Evolutionary conservation across 2,329 filamentous ascomycete species (phyloP).

Genomic region (Capronia epimyces): DNA sequence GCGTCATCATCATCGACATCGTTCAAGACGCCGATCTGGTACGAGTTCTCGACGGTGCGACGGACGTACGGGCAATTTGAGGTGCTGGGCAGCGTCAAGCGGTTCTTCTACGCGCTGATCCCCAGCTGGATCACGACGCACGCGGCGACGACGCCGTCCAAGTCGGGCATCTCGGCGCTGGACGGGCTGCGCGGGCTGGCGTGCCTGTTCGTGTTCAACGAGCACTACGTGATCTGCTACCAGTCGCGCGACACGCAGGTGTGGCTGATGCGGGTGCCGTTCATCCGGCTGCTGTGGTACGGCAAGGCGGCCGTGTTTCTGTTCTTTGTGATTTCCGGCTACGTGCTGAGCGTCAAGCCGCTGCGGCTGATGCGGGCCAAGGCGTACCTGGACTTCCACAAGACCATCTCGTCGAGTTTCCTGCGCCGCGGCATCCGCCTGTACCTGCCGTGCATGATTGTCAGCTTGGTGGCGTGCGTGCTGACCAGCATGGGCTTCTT

Average conservation of each 20-base stretch:
- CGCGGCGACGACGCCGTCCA: constrained; percentile 6
- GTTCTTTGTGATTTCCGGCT: constrained; percentile 47
- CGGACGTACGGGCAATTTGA: constrained; percentile 2
- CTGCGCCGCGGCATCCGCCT: constrained; percentile 41
- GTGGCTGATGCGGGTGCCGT: constrained; percentile 14
- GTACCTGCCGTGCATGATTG: constrained; percentile 40
- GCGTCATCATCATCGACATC: background rate
- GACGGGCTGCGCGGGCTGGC: constrained; percentile 42
- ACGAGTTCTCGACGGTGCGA: background rate
- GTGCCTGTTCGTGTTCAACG: constrained; percentile 27
- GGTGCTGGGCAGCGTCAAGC: constrained; percentile 1
- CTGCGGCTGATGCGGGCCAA: constrained; percentile 36
- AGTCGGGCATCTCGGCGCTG: constrained; percentile 25
- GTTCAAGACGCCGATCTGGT: background rate
- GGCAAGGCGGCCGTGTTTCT: constrained; percentile 35
- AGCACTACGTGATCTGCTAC: constrained; percentile 21
- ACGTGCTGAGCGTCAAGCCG: constrained; percentile 43
- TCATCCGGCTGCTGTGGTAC: constrained; percentile 16
- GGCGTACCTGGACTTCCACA: constrained; percentile 38
- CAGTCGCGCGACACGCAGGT: constrained; percentile 12
- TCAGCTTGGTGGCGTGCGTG: constrained; percentile 37
- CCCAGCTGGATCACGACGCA: constrained; percentile 11
- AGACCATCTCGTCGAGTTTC: constrained; percentile 38
- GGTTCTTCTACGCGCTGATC: constrained; percentile 4
- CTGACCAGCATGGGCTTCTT: constrained; percentile 35